Conservation (phyloP, 1,284 basidiomycete genomes). For the Polyporus tsugae region DNA sequence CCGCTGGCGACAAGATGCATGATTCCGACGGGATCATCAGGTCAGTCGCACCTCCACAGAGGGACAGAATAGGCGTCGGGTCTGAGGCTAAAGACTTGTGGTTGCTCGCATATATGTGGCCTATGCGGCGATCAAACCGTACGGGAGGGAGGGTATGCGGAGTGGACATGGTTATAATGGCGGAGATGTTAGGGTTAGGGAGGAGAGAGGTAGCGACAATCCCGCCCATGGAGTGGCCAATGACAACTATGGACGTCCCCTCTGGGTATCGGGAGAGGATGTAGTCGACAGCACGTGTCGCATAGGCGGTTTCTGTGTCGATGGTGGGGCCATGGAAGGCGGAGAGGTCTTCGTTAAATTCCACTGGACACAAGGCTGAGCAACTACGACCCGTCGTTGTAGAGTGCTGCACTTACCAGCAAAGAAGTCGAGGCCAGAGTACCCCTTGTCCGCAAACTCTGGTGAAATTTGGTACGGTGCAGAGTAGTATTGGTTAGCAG, state of each 20-base stretch:
- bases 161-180: constrained; percentile 94
- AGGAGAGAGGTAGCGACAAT: constrained; percentile 85
- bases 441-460: constrained; percentile 54
- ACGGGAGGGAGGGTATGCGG: constrained; percentile 92
- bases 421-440: constrained; percentile 84
- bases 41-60: constrained; percentile 94
- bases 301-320: constrained; percentile 83
- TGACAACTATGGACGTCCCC: constrained; percentile 72
- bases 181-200: constrained; percentile 70
- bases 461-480: constrained; percentile 59
- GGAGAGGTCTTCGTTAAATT: constrained; percentile 97
- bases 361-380: constrained; percentile 59
- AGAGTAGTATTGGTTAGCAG: constrained; percentile 80
- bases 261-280: constrained; percentile 82
- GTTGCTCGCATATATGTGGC: constrained; percentile 71
- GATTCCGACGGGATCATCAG: constrained; percentile 93
- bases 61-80: constrained; percentile 77
- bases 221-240: constrained; percentile 99
- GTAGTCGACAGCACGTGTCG: constrained; percentile 76
- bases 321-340: constrained; percentile 95
- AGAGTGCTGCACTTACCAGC: constrained; percentile 60
- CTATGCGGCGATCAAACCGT: constrained; percentile 84
- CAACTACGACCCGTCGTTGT: neutral
- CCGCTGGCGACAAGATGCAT: constrained; percentile 68
- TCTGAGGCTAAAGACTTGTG: constrained; percentile 47